These are phyloP conservation scores for Verticillium albo-atrum DNA, from an alignment of 2,329 filamentous ascomycete genomes.

Conservation along the genomic window DNA sequence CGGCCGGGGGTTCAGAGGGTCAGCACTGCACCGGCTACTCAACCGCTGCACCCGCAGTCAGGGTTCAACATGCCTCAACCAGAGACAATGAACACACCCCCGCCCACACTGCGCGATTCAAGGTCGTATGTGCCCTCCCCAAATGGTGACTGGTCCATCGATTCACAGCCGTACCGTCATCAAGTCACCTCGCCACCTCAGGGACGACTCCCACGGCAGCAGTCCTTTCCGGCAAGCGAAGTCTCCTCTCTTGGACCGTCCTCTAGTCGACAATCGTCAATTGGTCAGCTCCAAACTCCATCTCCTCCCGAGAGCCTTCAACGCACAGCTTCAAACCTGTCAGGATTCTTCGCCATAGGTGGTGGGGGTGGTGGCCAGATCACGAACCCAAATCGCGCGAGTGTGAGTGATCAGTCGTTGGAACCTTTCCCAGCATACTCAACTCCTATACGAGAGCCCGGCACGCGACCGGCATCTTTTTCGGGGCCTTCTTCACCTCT, in stretches of 20 bases:
- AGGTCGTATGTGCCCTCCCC: neutral
- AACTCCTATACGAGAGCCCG: neutral
- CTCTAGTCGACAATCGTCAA: constrained; percentile 18
- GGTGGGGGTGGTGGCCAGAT: too few relatives aligned
- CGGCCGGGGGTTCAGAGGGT: constrained; percentile 4
- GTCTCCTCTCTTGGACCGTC: constrained; percentile 22
- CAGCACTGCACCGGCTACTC: constrained; percentile 1
- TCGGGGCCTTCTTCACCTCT: neutral
- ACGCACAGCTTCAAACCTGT: constrained; percentile 9
- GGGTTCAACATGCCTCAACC: neutral
- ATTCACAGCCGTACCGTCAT: neutral
- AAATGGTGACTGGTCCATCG: neutral
- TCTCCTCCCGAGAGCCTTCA: constrained; percentile 19
- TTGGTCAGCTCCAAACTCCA: constrained; percentile 17
- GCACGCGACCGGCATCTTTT: constrained; percentile 3
- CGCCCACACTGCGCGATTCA: neutral
- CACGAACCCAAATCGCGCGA: neutral
- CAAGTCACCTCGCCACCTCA: neutral
- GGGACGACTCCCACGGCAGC: constrained; percentile 11
- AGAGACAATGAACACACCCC: neutral
- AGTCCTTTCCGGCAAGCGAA: constrained; percentile 17
- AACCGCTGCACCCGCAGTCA: neutral
- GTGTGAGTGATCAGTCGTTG: neutral
- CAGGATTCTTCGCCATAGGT: constrained; percentile 14
- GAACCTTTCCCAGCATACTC: neutral